These are phyloP conservation scores for Tulasnella sp. DNA, from an alignment of 768 basidiomycete species.

Conservation along the genomic window DNA sequence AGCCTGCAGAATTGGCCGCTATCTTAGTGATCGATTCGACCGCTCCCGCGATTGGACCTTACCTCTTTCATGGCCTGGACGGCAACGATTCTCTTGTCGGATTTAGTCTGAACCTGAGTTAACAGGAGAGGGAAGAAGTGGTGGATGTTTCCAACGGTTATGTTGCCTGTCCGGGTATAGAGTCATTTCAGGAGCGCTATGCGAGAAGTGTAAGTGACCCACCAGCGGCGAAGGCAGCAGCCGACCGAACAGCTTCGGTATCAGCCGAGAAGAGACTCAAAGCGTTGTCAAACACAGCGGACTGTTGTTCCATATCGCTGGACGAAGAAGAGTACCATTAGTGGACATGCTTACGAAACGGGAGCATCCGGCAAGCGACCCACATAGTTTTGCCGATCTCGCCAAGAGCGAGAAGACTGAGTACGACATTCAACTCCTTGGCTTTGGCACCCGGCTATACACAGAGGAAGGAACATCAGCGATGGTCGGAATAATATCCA, in stretches of 20 bases:
- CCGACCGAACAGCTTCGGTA: slow-evolving; percentile 83
- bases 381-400: slow-evolving; percentile 92
- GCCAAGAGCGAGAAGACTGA: slow-evolving; percentile 87
- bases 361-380: slow-evolving; percentile 39
- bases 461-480: neutral
- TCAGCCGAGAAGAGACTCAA: slow-evolving; percentile 76
- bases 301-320: slow-evolving; percentile 85
- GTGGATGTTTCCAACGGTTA: slow-evolving; percentile 89
- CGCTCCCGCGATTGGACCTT: slow-evolving; percentile 36
- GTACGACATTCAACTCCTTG: slow-evolving; percentile 67
- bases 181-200: neutral
- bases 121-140: slow-evolving; percentile 87
- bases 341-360: neutral
- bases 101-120: slow-evolving; percentile 70
- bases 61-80: slow-evolving; percentile 95
- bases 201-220: slow-evolving; percentile 38
- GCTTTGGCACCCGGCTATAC: slow-evolving; percentile 45
- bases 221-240: slow-evolving; percentile 95
- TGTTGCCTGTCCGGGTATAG: slow-evolving; percentile 66
- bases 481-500: neutral
- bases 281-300: slow-evolving; percentile 73
- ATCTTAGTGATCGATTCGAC: neutral
- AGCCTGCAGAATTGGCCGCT: slow-evolving; percentile 54
- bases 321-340: neutral
- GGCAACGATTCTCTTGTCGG: slow-evolving; percentile 74